Base-by-base conservation (phyloP, 2,329 filamentous ascomycete genomes). In the Cladophialophora bantiana region DNA sequence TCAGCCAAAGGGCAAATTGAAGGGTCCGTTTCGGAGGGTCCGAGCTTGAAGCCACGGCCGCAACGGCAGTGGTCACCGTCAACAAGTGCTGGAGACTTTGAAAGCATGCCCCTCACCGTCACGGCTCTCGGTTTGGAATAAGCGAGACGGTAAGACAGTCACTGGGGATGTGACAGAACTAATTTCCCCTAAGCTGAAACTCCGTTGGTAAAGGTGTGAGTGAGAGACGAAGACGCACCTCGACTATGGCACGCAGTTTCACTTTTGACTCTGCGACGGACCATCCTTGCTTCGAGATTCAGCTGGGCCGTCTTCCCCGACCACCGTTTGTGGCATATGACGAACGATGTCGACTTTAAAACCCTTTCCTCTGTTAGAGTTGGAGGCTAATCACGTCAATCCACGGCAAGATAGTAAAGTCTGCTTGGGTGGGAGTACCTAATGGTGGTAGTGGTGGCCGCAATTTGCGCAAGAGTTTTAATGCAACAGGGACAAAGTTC, bases 301-400 rank as follows among this genome's bases (percentile, higher is more conserved):
- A n/a, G 18, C 40, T 42, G 15, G 2, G 15, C 15, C 40, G 40
- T 42, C 40, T 50, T 31, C 45, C 45, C 18, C 45, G 18, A 50
- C 26, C 45, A 26, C 7, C 45, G 45, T 50, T 50, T 26, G 45
- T 26, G 45, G 45, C 40, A n/a, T 50, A 50, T 50, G 45, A 50
- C 45, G 45, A 50, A 26, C 45, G 45, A 50, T 18, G 45, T 50
- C 18, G 45, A 50, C 45, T 50, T 26, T 26, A 26, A 50, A 50
- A 26, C 18, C 18, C 12, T 26, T 50, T 26, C 26, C 18, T 4
- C 45, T 20, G 45, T 50, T 50, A 50, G 18, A 50, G 45, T 50
- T 26, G 45, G 18, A 50, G 20, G 45, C 45, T 50, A 50, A 50
- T 50, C 45, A 50, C 45, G 45, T 50, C 45, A 50, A 50, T 50